These are phyloP conservation scores for Aureobasidium zeae DNA, from an alignment of 2,329 filamentous ascomycete species.

Conservation along the genomic window DNA sequence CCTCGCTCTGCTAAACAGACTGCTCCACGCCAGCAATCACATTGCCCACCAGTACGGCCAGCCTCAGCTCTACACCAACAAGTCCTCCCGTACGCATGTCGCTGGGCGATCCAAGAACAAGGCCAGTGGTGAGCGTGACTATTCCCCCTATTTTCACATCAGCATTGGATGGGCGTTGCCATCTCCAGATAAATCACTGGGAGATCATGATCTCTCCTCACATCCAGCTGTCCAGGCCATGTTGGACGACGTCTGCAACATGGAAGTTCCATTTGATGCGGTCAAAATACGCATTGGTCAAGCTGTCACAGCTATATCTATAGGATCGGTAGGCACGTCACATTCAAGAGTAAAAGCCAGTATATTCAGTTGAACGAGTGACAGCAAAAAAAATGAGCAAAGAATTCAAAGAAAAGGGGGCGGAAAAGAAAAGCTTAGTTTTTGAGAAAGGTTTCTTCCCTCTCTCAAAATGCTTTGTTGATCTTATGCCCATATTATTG, in stretches of 20 bases:
- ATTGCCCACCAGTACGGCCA: conserved; percentile 53
- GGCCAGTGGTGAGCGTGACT: conserved; percentile 21
- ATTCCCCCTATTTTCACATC: conserved; percentile 60
- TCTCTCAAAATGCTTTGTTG: no score
- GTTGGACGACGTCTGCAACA: conserved; percentile 18
- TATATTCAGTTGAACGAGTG: background rate
- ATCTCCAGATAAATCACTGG: background rate
- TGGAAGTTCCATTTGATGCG: conserved; percentile 29
- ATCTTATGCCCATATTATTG: no score
- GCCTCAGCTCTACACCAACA: conserved; percentile 57
- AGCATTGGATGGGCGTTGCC: conserved; percentile 78
- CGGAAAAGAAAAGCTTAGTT: background rate
- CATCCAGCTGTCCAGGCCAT: conserved; percentile 18
- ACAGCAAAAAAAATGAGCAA: no score
- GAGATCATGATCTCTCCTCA: conserved; percentile 4
- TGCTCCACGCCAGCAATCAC: conserved; percentile 61
- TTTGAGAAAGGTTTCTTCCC: background rate
- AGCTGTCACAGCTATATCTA: conserved; percentile 24
- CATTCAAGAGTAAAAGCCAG: background rate
- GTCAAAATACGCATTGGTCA: conserved; percentile 43
- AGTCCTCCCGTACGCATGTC: conserved; percentile 17
- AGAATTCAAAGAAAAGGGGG: background rate
- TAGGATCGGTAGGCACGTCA: conserved; percentile 16
- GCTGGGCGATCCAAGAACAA: conserved; percentile 6
- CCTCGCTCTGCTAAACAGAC: conserved; percentile 26